Base-by-base conservation (phyloP, 2,329 filamentous ascomycete species). In the Tympanopsis confertula region DNA sequence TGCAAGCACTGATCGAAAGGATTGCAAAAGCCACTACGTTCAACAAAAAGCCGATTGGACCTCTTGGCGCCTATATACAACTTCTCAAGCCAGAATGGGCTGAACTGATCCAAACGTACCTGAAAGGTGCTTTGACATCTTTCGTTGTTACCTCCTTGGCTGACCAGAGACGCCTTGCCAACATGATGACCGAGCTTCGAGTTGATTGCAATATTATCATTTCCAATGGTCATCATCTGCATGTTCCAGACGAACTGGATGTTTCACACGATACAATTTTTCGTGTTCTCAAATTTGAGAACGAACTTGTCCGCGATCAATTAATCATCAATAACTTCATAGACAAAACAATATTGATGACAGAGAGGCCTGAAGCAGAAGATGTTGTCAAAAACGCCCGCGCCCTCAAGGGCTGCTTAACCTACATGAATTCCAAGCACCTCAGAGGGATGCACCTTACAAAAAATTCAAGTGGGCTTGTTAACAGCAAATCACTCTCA, bases 11-110 rank as follows among this genome's bases (percentile, higher is more conserved):
- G 3, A 59, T 93, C 5, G 66, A 61, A 38, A 70, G 69, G n/a
- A 84, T 96, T 42, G 67, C 75, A 4, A 62, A 65, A n/a, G 85
- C 94, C 40, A 56, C 44, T 2, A 67, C 77, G 0, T 96, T 93
- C 51, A 62, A 66, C 18, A 63, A 72, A 32, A 79, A 71, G 43
- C 91, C 91, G 2, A 66, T 96, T 22, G 91, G 91, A 0, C 91
- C 91, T 1, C 65, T 96, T 13, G 91, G 88, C 20, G 65, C 77
- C 18, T 74, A 91, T 50, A 69, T 98, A 37, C 78, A 77, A 45
- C 63, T 98, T 18, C 62, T 77, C 24, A 79, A 89, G 46, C 82
- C 85, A 1, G 70, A 85, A 47, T 98, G 91, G 91, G 82, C 81
- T 1, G 71, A 74, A 1, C 77, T 94, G 32, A 57, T 98, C 13